Evolutionary conservation across 2,329 filamentous ascomycete species (phyloP), one percentile per base, ranked within the genome.

Genomic region (Colletotrichum gigasporum): DNA sequence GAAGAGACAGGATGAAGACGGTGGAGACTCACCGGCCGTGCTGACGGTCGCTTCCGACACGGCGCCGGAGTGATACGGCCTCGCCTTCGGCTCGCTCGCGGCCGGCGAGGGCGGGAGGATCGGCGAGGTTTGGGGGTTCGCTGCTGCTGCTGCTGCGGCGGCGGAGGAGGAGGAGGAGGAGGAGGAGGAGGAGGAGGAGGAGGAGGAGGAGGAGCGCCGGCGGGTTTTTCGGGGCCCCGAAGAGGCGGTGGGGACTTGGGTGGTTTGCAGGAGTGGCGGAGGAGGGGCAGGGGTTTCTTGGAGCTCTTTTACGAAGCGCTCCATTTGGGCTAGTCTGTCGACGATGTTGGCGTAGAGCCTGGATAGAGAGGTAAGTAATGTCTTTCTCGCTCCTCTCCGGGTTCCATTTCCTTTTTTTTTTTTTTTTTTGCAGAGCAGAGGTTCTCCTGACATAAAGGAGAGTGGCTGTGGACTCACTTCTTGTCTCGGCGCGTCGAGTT

Each of bases 11-110:
- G 16, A 22, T 0, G 9, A 28, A 1, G 1, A 52, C 63, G 9
- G 37, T 70, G 9, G 52, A 10, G 2, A 60, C 72, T 18, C 39
- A 58, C 55, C 55, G 1, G 45, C 32, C 9, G 35, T 42, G 7
- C 55, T 45, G 7, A 58, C 41, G 10, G 55, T 42, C 3, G 30
- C 55, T n/a, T 58, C 55, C 2, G 55, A 58, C 3, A 20, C 48
- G n/a, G 55, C 55, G n/a, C 55, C 55, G 11, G 44, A 18, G 16
- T 58, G 51, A 3, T 58, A 58, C 9, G 41, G 35, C 7, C 32
- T 58, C 4, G 35, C 4, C 2, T 26, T 26, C 3, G 55, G 34
- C 3, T 34, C 50, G 12, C 34, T 24, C 3, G 45, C 18, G 14
- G 44, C 44, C 4, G 34, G 44, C n/a, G 44, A 26, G 24, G 22